These are phyloP conservation scores for Boletus pseudopeckii DNA, from an alignment of 768 basidiomycete species.

Conservation along the genomic window DNA sequence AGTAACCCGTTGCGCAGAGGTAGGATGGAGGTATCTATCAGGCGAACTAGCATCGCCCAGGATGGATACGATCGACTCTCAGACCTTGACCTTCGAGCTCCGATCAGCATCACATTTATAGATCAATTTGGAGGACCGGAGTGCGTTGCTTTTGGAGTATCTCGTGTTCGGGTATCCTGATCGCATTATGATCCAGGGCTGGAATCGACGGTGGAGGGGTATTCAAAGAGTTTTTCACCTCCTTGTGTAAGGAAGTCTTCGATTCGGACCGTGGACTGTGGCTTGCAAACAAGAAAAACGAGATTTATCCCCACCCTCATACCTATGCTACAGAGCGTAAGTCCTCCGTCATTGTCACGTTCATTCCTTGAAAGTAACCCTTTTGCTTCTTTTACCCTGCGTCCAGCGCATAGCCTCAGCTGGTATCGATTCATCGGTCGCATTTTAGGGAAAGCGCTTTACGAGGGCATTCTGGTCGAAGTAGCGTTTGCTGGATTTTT, in stretches of 20 bases:
- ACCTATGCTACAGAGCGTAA: constrained; percentile 83
- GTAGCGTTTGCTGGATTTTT: constrained; percentile 96
- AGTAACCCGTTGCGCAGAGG: constrained; percentile 14
- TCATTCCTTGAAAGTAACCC: not conserved
- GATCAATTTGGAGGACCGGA: constrained; percentile 86
- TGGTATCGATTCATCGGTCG: constrained; percentile 95
- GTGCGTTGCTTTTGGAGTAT: constrained; percentile 42
- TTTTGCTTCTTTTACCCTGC: not conserved
- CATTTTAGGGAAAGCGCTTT: constrained; percentile 93
- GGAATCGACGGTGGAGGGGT: constrained; percentile 97
- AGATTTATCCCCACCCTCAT: constrained; percentile 94
- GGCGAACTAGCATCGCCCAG: constrained; percentile 77
- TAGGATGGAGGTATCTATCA: constrained; percentile 31
- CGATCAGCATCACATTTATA: constrained; percentile 86
- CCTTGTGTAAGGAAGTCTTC: constrained; percentile 89
- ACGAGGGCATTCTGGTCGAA: constrained; percentile 93
- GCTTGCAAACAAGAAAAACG: constrained; percentile 87
- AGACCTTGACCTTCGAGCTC: constrained; percentile 76
- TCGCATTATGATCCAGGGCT: constrained; percentile 41
- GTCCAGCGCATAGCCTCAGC: constrained; percentile 70
- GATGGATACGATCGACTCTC: constrained; percentile 87
- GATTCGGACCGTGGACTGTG: constrained; percentile 93
- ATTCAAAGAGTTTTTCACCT: constrained; percentile 97
- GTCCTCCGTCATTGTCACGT: constrained; percentile 20
- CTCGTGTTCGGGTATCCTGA: constrained; percentile 2